phyloP scores from a whole-genome alignment of 495 filamentous ascomycete genomes.

The Rhizodiscina lignyota region DNA sequence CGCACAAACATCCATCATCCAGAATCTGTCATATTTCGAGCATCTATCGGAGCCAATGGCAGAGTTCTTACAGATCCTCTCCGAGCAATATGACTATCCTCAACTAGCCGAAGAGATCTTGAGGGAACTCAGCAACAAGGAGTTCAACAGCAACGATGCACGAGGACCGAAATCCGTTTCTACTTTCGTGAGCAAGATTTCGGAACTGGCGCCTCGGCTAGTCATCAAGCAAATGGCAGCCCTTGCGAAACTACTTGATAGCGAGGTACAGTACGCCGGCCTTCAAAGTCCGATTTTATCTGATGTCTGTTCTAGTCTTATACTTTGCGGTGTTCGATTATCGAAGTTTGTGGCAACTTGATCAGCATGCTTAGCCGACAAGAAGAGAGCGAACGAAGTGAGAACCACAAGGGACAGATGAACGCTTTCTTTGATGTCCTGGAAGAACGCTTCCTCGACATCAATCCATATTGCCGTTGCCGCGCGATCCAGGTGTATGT shows the following conservation, averaged over 20 bases:
- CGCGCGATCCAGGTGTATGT: slow-evolving; percentile 85
- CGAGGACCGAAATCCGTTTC: slow-evolving; percentile 96
- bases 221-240: slow-evolving; percentile 97
- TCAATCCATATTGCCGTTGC: slow-evolving; percentile 92
- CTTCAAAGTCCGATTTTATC: slow-evolving; percentile 1
- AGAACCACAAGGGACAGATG: slow-evolving; percentile 84
- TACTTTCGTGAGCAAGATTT: slow-evolving; percentile 87
- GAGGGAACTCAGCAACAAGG: slow-evolving; percentile 86
- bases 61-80: slow-evolving; percentile 88
- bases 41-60: slow-evolving; percentile 98
- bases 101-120: slow-evolving; percentile 90
- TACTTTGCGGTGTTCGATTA: slow-evolving; percentile 78
- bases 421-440: slow-evolving; percentile 94
- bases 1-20: slow-evolving; percentile 93
- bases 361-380: slow-evolving; percentile 79
- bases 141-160: slow-evolving; percentile 92
- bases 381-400: slow-evolving; percentile 55
- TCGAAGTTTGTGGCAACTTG: slow-evolving; percentile 98
- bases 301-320: slow-evolving; percentile 47
- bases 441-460: slow-evolving; percentile 88
- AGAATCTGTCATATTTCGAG: slow-evolving; percentile 95
- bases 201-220: slow-evolving; percentile 77
- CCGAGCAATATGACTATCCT: slow-evolving; percentile 95
- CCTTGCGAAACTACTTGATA: slow-evolving; percentile 83
- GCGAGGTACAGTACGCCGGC: slow-evolving; percentile 45